Evolutionary conservation across 2,329 filamentous ascomycete genomes (phyloP).

Genomic region (Talaromyces sp.): DNA sequence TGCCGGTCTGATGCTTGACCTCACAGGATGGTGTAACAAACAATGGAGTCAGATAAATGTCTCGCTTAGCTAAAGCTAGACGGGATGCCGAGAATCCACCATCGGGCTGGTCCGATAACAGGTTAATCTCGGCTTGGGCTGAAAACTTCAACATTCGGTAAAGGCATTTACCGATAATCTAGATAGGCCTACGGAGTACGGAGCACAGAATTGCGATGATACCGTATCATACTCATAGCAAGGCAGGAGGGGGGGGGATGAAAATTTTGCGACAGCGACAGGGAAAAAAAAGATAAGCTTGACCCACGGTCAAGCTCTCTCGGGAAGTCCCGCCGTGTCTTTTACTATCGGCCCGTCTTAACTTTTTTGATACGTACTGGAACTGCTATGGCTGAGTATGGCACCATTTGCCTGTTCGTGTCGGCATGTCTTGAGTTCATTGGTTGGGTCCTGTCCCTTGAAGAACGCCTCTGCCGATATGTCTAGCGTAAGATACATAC

Average conservation of each 20-base stretch:
- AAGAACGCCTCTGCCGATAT: neutral
- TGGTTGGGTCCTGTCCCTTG: neutral
- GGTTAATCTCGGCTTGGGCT: conserved; percentile 1
- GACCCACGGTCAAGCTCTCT: neutral
- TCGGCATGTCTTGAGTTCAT: neutral
- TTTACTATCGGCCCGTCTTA: conserved; percentile 12
- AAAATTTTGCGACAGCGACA: too few species aligned
- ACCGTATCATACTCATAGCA: neutral
- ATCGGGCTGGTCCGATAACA: neutral
- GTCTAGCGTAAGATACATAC: neutral
- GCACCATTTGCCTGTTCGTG: conserved; percentile 8
- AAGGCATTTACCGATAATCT: neutral
- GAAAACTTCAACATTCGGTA: neutral
- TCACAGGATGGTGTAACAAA: neutral
- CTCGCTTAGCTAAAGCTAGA: neutral
- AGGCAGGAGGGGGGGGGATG: too few species aligned
- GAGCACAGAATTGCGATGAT: neutral
- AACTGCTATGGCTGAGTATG: too few species aligned
- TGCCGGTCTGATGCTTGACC: neutral
- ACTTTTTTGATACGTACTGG: neutral
- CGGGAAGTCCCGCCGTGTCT: conserved; percentile 16
- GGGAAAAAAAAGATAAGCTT: neutral
- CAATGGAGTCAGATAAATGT: neutral
- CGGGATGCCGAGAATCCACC: conserved; percentile 5
- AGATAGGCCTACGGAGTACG: neutral